A percentile compares a stretch with the other conserved stretches of the same genome.
phyloP scores from a whole-genome alignment of 768 basidiomycete genomes.

The Suillus cothurnatus region DNA sequence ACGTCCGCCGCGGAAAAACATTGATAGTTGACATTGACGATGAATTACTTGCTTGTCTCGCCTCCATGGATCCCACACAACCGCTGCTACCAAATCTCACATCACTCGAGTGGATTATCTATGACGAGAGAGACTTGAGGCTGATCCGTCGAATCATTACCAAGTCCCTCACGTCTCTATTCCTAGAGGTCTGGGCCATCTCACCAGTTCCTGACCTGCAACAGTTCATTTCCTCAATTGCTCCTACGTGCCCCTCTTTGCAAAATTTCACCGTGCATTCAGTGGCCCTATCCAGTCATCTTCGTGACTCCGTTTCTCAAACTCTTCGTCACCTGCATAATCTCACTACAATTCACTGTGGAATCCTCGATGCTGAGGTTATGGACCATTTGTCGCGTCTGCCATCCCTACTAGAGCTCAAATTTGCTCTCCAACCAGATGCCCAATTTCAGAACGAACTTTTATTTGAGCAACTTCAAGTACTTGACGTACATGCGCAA shows the following conservation, averaged over 20 bases:
- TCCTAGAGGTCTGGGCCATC: slow-evolving; percentile 4
- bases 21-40: slow-evolving; percentile 3
- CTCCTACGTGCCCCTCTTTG: not conserved
- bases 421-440: not conserved
- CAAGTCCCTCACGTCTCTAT: not conserved
- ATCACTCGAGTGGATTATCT: slow-evolving; percentile 24
- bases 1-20: not conserved
- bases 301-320: not conserved
- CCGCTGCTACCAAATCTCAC: slow-evolving; percentile 32
- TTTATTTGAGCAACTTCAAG: not conserved
- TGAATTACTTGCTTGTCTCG: not conserved
- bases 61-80: slow-evolving; percentile 9
- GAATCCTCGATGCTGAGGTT: slow-evolving; percentile 19
- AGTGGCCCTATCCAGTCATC: not conserved
- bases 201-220: not conserved
- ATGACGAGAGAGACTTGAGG: not conserved
- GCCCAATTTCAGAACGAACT: not conserved
- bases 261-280: not conserved
- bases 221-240: slow-evolving; percentile 3
- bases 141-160: not conserved
- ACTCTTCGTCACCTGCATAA: slow-evolving; percentile 1
- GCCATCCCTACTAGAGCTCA: slow-evolving; percentile 15
- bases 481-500: not conserved
- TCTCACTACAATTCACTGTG: slow-evolving; percentile 5
- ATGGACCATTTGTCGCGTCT: slow-evolving; percentile 29